Conservation (phyloP, 2,329 filamentous ascomycete species). For the Trichoderma hamatum region DNA sequence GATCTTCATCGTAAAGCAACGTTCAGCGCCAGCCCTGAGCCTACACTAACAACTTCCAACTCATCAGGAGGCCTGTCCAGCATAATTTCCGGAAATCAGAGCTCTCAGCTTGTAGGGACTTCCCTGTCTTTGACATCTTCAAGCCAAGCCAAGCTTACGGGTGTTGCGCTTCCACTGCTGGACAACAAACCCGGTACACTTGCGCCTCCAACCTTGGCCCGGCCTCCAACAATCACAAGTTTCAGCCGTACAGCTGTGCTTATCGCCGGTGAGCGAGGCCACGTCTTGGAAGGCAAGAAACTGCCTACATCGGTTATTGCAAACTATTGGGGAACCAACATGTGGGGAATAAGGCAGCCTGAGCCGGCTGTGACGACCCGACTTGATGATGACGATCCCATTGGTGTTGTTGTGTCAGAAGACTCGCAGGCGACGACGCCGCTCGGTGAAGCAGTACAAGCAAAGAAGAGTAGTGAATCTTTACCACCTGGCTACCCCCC, state of each 20-base stretch:
- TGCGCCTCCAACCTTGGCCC: conserved; percentile 80
- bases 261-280: conserved; percentile 74
- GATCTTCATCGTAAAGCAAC: conserved; percentile 83
- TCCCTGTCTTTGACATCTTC: conserved; percentile 38
- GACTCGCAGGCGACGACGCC: conserved; percentile 36
- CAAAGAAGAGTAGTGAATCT: conserved; percentile 47
- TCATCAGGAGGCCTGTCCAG: conserved; percentile 73
- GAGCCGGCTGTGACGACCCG: conserved; percentile 39
- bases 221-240: conserved; percentile 79
- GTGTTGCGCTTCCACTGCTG: conserved; percentile 42
- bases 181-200: conserved; percentile 63
- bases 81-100: conserved; percentile 74
- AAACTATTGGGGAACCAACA: conserved; percentile 89
- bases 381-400: conserved; percentile 45
- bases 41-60: conserved; percentile 44
- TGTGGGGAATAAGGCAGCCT: conserved; percentile 60
- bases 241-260: conserved; percentile 85
- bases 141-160: conserved; percentile 35
- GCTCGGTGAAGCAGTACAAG: conserved; percentile 37
- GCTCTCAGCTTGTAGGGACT: conserved; percentile 60
- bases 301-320: conserved; percentile 86
- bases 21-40: conserved; percentile 52
- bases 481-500: conserved; percentile 79
- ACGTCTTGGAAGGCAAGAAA: conserved; percentile 67
- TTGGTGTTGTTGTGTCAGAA: conserved; percentile 46